Percentiles rank a stretch among this genome's conserved stretches.
These are phyloP conservation scores for Cyberlindnera nakhonratchasimensis DNA, from an alignment of 805 yeast genomes.

Conservation along the genomic window DNA sequence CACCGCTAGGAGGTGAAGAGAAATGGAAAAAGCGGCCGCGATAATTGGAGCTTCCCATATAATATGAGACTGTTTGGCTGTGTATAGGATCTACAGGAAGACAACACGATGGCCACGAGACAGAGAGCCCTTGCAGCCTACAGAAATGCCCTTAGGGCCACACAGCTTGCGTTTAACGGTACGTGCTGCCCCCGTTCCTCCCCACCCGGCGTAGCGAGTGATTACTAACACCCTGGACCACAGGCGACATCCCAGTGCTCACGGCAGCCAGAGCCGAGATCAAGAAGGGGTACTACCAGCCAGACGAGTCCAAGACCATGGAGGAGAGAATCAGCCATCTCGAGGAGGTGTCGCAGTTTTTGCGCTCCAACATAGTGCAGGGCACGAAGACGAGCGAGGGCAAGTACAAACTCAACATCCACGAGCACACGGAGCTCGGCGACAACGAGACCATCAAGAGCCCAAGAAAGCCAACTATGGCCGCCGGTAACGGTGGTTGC, in stretches of 20 bases:
- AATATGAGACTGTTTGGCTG: too few relatives aligned
- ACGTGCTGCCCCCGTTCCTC: constrained; percentile 10
- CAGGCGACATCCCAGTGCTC: constrained; percentile 40
- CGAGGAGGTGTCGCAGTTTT: constrained; percentile 66
- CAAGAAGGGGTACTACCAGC: constrained; percentile 47
- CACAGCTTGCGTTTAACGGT: constrained; percentile 52
- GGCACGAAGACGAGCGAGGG: constrained; percentile 49
- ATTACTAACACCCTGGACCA: constrained; percentile 17
- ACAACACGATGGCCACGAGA: constrained; percentile 19
- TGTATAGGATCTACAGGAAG: too few relatives aligned
- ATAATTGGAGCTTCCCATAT: too few relatives aligned
- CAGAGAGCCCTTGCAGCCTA: constrained; percentile 49
- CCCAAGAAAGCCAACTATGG: constrained; percentile 48
- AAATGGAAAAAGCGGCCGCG: too few relatives aligned
- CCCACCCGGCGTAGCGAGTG: not conserved
- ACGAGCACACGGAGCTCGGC: constrained; percentile 81
- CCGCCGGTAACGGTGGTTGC: constrained; percentile 54
- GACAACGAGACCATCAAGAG: constrained; percentile 78
- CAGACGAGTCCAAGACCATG: constrained; percentile 46
- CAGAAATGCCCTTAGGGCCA: constrained; percentile 64
- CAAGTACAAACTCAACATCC: constrained; percentile 62
- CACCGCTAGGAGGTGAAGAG: too few relatives aligned
- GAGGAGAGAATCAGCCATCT: constrained; percentile 53
- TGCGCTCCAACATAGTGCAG: constrained; percentile 81
- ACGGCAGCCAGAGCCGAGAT: constrained; percentile 59